These are phyloP conservation scores for Passiflora organensis DNA, from an alignment of 345 rosid genomes.

Conservation along the genomic window DNA sequence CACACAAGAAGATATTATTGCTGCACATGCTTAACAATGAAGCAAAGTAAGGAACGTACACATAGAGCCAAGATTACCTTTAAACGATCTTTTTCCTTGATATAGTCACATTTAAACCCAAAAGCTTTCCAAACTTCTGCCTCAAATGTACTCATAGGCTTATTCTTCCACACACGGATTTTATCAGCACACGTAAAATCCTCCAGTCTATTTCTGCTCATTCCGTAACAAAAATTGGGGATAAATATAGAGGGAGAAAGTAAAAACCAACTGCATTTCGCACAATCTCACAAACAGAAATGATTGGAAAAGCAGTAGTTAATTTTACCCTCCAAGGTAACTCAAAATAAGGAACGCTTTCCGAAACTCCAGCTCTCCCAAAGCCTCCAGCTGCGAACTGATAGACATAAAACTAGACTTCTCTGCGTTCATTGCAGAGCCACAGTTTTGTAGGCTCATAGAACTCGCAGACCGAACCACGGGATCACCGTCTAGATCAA, in stretches of 20 bases:
- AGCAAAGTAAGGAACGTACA: too few relatives aligned
- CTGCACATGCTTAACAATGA: too few relatives aligned
- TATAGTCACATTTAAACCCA: slow-evolving; percentile 9
- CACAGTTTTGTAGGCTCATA: too few relatives aligned
- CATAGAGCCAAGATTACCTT: slow-evolving; percentile 20
- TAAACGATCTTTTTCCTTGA: slow-evolving; percentile 26
- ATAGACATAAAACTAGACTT: too few relatives aligned
- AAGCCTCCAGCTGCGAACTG: slow-evolving; percentile 38
- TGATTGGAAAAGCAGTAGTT: neutral
- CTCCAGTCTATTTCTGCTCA: slow-evolving; percentile 30
- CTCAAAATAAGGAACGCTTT: slow-evolving; percentile 55
- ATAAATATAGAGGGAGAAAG: too few relatives aligned
- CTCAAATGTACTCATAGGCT: slow-evolving; percentile 49
- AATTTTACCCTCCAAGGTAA: slow-evolving; percentile 60
- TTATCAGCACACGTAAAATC: slow-evolving; percentile 28
- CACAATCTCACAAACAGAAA: neutral
- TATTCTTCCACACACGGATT: slow-evolving; percentile 37
- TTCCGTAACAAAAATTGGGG: neutral
- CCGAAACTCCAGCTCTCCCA: slow-evolving; percentile 56
- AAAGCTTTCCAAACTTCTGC: slow-evolving; percentile 34
- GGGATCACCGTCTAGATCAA: too few relatives aligned
- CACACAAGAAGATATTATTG: too few relatives aligned
- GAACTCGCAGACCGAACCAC: too few relatives aligned
- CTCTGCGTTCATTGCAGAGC: too few relatives aligned
- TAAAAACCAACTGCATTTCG: neutral